These are phyloP conservation scores for Albatrellus sp. DNA, from an alignment of 1,284 basidiomycete species.

Conservation along the genomic window DNA sequence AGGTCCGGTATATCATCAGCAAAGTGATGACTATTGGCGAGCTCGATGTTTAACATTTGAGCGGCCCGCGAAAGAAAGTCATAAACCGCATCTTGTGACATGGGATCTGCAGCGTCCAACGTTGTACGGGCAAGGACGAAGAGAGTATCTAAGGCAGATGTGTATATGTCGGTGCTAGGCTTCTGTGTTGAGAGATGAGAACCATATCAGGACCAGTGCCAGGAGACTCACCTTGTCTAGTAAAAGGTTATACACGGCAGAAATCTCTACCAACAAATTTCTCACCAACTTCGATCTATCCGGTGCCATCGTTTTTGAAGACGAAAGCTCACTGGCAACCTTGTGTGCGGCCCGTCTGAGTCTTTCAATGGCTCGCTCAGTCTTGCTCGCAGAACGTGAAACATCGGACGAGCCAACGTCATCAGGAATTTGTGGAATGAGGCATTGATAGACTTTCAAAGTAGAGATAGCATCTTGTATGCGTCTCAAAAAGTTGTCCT, in stretches of 20 bases:
- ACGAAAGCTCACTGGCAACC: slow-evolving; percentile 24
- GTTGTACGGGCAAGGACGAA: slow-evolving; percentile 44
- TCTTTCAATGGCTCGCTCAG: slow-evolving; percentile 47
- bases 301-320: slow-evolving; percentile 7
- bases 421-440: slow-evolving; percentile 11
- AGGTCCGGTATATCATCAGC: neutral
- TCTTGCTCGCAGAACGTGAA: slow-evolving; percentile 21
- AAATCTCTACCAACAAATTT: slow-evolving; percentile 19
- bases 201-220: neutral
- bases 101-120: slow-evolving; percentile 31
- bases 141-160: slow-evolving; percentile 44
- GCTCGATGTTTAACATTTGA: slow-evolving; percentile 18
- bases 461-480: slow-evolving; percentile 9
- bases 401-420: slow-evolving; percentile 24
- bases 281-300: slow-evolving; percentile 5
- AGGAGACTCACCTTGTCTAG: slow-evolving; percentile 14
- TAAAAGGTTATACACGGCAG: neutral
- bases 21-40: slow-evolving; percentile 7
- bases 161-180: slow-evolving; percentile 25
- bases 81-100: slow-evolving; percentile 38
- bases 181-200: slow-evolving; percentile 13
- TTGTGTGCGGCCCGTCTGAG: slow-evolving; percentile 37
- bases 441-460: slow-evolving; percentile 1
- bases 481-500: slow-evolving; percentile 1
- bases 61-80: slow-evolving; percentile 34